These are phyloP conservation scores for Epicoccum nigrum DNA, from an alignment of 2,329 filamentous ascomycete species.

Conservation along the genomic window DNA sequence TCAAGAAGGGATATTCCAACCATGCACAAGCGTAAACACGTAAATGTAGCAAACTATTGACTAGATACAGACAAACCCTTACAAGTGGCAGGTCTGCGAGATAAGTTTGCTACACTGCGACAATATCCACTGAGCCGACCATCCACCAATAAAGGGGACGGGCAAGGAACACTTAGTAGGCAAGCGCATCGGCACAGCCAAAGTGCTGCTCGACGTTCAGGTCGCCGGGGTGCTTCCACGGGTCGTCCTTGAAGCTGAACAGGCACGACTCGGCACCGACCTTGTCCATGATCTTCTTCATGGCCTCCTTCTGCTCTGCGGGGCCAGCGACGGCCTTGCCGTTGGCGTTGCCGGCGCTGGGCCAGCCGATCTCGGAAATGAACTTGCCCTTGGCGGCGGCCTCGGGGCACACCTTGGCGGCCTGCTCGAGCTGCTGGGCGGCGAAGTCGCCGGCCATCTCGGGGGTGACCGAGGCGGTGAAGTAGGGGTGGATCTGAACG, in stretches of 20 bases:
- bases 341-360: slow-evolving; percentile 70
- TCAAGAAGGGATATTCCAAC: slow-evolving; percentile 10
- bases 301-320: slow-evolving; percentile 72
- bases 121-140: background rate
- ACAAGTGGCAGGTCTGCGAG: slow-evolving; percentile 1
- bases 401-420: slow-evolving; percentile 71
- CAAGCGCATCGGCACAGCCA: slow-evolving; percentile 65
- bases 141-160: background rate
- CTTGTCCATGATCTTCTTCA: slow-evolving; percentile 70
- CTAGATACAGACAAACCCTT: background rate
- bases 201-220: slow-evolving; percentile 82
- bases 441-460: slow-evolving; percentile 77
- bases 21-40: slow-evolving; percentile 16
- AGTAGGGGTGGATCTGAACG: slow-evolving; percentile 93
- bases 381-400: slow-evolving; percentile 66
- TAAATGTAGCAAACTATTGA: slow-evolving; percentile 10
- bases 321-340: slow-evolving; percentile 72
- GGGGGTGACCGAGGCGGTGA: slow-evolving; percentile 74
- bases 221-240: slow-evolving; percentile 76
- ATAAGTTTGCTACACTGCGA: background rate
- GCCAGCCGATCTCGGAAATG: slow-evolving; percentile 94
- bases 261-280: slow-evolving; percentile 75
- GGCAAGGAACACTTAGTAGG: slow-evolving; percentile 8
- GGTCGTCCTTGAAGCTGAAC: slow-evolving; percentile 81
- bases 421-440: slow-evolving; percentile 71